phyloP scores from a whole-genome alignment of 345 rosid genomes.

The Pugionium dolabratum region DNA sequence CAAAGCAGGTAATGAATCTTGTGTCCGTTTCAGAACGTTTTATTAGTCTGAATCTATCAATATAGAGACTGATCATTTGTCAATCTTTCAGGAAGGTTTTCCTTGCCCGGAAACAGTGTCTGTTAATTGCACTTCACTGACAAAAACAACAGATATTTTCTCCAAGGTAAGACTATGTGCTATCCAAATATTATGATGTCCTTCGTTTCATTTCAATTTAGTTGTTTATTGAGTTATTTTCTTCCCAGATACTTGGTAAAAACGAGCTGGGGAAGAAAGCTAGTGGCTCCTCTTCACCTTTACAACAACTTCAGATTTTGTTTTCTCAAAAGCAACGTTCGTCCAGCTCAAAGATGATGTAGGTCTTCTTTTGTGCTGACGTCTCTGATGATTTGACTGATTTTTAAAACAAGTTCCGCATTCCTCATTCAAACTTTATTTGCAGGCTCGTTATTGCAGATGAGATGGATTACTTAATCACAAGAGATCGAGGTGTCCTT shows the following conservation, averaged over 20 bases:
- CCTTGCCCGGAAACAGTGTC: conserved; percentile 57
- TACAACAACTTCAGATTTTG: conserved; percentile 62
- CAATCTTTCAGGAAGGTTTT: conserved; percentile 50
- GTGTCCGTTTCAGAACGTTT: not conserved
- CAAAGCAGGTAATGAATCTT: conserved; percentile 49
- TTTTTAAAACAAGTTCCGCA: not conserved
- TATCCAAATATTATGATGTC: not conserved
- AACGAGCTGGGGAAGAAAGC: conserved; percentile 43
- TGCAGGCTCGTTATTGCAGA: conserved; percentile 80
- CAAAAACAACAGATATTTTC: conserved; percentile 70
- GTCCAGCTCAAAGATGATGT: conserved; percentile 66
- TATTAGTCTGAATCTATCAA: conserved; percentile 1
- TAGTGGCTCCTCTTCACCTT: conserved; percentile 48
- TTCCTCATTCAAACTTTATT: conserved; percentile 9
- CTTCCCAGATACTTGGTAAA: conserved; percentile 55
- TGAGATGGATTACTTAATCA: conserved; percentile 88
- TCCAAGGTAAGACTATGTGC: conserved; percentile 53
- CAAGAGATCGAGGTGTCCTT: conserved; percentile 79
- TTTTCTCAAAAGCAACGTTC: conserved; percentile 59
- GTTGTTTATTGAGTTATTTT: conserved; percentile 35
- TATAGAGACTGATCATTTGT: not conserved
- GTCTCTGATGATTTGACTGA: not conserved
- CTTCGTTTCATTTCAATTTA: not conserved
- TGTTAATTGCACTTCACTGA: conserved; percentile 70
- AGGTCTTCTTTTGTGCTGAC: conserved; percentile 24